These are phyloP conservation scores for Lipomyces lipofer DNA, from an alignment of 805 yeast species.

Conservation along the genomic window DNA sequence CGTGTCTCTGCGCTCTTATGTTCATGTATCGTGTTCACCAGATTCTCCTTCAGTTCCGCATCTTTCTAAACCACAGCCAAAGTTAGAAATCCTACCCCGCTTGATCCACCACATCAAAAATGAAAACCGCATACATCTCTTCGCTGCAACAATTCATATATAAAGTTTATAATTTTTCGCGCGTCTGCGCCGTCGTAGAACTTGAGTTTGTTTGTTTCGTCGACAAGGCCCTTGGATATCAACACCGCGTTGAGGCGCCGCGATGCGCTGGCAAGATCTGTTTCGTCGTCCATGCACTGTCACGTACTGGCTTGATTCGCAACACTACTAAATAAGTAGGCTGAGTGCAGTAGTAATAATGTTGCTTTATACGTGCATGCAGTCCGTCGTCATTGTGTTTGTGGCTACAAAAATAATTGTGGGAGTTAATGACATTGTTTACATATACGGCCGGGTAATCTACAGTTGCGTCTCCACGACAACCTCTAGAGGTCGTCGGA, in stretches of 20 bases:
- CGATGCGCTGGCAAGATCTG: constrained; percentile 25
- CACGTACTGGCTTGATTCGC: not conserved
- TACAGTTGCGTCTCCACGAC: too few relatives aligned
- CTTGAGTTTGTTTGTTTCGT: not conserved
- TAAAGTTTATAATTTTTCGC: constrained; percentile 21
- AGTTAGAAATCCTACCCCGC: not conserved
- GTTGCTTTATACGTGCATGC: not conserved
- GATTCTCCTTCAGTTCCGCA: constrained; percentile 19
- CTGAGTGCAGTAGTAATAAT: not conserved
- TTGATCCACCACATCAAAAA: not conserved
- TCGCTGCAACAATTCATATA: constrained; percentile 18
- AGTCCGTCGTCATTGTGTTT: not conserved
- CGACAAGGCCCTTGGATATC: constrained; percentile 24
- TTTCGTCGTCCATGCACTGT: constrained; percentile 29
- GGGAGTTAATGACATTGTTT: not conserved
- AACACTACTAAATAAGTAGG: not conserved
- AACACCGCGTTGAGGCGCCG: constrained; percentile 21
- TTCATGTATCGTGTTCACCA: constrained; percentile 22
- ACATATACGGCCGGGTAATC: too few relatives aligned
- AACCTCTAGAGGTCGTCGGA: too few relatives aligned
- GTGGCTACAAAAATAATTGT: not conserved
- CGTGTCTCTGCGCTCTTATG: constrained; percentile 17
- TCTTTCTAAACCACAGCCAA: constrained; percentile 11
- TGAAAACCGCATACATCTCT: constrained; percentile 12
- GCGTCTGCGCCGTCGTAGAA: constrained; percentile 23